Percentiles rank a stretch among this genome's conserved stretches.
phyloP scores from a whole-genome alignment of 2,329 filamentous ascomycete genomes.

The Trichoderma lentiforme region DNA sequence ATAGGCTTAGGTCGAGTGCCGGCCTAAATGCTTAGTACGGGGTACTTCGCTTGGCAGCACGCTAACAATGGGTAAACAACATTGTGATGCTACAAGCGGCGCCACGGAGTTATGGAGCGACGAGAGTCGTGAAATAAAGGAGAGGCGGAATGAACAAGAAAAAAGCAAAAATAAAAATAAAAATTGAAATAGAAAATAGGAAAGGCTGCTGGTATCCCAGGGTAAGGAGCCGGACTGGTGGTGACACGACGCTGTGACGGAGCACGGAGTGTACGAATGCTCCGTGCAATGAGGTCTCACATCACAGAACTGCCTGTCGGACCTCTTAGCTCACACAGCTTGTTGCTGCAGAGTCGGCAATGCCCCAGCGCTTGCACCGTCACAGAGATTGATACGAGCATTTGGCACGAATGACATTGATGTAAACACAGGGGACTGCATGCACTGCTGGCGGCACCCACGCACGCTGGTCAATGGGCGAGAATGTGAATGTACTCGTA shows the following conservation, averaged over 20 bases:
- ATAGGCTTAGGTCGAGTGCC: background rate
- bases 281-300: background rate
- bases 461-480: background rate
- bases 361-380: background rate
- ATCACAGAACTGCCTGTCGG: background rate
- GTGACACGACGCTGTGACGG: background rate
- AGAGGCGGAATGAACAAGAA: background rate
- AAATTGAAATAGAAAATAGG: background rate
- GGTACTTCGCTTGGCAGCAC: constrained; percentile 1
- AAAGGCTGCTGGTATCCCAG: background rate
- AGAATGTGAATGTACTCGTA: background rate
- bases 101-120: background rate
- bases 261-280: background rate
- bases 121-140: background rate
- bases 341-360: background rate
- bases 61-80: background rate
- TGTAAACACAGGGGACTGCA: background rate
- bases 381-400: background rate
- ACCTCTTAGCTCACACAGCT: background rate
- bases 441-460: background rate
- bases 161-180: background rate
- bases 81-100: constrained; percentile 13
- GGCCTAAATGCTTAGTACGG: background rate
- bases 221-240: background rate
- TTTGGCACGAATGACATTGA: background rate